Evolutionary conservation across 225 moss, liverwort and hornwort genomes (phyloP).

Genomic region (Anthoceros angustus): DNA sequence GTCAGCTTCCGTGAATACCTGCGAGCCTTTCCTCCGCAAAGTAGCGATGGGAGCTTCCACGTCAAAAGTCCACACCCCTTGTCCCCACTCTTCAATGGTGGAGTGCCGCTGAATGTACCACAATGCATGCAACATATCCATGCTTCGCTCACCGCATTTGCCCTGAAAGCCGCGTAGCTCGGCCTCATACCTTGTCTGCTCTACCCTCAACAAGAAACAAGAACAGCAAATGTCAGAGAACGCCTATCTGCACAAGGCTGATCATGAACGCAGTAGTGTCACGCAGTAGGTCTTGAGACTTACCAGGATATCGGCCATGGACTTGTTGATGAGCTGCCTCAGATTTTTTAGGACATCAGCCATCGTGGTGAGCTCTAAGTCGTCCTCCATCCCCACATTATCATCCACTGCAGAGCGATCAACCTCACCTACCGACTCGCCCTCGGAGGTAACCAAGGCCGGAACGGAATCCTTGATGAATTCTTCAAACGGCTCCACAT

Average conservation of each 20-base stretch:
- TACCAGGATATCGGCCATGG: background rate
- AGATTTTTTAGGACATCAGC: background rate
- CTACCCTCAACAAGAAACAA: background rate
- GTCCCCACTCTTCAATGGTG: background rate
- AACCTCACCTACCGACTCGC: no score
- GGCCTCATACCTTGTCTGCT: background rate
- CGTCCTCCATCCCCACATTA: background rate
- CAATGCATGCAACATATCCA: background rate
- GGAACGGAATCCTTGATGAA: no score
- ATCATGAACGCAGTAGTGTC: no score
- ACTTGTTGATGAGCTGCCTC: background rate
- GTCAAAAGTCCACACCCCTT: background rate
- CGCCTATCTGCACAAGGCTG: no score
- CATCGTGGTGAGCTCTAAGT: background rate
- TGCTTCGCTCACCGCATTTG: background rate
- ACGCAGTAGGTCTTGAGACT: background rate
- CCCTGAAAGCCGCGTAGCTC: background rate
- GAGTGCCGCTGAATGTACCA: conserved; percentile 1
- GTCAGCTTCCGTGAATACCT: background rate
- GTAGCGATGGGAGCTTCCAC: conserved; percentile 1
- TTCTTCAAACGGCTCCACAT: no score
- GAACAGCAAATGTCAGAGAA: background rate
- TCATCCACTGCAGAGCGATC: background rate
- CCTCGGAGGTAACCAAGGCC: no score
- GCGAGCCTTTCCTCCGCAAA: conserved; percentile 1